Evolutionary conservation across 768 basidiomycete genomes (phyloP).

Genomic region (Tricholoma sp.): DNA sequence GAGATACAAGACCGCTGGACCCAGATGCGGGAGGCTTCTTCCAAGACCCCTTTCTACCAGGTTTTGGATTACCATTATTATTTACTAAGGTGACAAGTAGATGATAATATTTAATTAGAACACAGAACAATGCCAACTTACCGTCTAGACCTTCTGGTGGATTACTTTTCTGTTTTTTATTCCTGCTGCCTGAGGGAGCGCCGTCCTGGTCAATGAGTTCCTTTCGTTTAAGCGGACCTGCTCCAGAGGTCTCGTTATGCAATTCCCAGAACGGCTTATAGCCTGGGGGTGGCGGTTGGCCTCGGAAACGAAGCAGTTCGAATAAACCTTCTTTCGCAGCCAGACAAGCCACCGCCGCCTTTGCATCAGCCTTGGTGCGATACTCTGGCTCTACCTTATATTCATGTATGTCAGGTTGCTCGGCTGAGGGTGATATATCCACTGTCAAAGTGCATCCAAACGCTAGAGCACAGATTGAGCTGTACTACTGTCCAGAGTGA

Average conservation of each 20-base stretch:
- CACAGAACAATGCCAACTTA: background rate
- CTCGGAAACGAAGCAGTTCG: conserved; percentile 56
- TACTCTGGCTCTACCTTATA: conserved; percentile 49
- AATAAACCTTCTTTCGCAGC: conserved; percentile 54
- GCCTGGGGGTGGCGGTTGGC: conserved; percentile 33
- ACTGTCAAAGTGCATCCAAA: conserved; percentile 49
- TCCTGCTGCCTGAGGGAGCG: conserved; percentile 6
- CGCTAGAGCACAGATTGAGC: conserved; percentile 28
- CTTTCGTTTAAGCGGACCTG: conserved; percentile 28
- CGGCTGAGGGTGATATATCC: conserved; percentile 28
- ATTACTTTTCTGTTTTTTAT: background rate
- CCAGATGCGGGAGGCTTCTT: conserved; percentile 23
- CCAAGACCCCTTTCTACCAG: conserved; percentile 10
- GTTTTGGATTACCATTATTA: conserved; percentile 22
- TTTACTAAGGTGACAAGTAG: background rate
- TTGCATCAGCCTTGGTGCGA: conserved; percentile 57
- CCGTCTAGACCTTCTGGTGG: background rate
- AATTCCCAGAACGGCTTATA: conserved; percentile 36
- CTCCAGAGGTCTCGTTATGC: conserved; percentile 20
- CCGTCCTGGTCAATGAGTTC: conserved; percentile 19
- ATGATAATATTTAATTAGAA: background rate
- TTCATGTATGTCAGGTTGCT: conserved; percentile 29
- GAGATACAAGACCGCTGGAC: conserved; percentile 23
- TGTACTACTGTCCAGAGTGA: background rate
- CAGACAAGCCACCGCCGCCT: conserved; percentile 44